Base-by-base conservation (phyloP, 2,329 filamentous ascomycete genomes). In the Diaporthe aspalathi region DNA sequence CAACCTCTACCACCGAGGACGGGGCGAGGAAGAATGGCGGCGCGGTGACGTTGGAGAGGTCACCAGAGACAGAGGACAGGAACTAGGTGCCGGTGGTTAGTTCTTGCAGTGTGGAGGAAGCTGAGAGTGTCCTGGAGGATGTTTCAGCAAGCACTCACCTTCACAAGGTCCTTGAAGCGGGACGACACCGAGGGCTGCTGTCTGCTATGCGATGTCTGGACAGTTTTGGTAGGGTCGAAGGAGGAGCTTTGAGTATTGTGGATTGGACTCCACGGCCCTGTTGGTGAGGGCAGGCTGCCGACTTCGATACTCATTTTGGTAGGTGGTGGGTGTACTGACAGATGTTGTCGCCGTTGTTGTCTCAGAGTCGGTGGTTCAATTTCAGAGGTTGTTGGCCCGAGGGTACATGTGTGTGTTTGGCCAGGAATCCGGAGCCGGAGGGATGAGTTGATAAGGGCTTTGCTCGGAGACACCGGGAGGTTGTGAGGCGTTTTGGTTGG, bases 41-140 rank as follows among this genome's bases (percentile, higher is more conserved):
- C 1, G 84, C 85, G 0, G 86, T 87, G 54, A 87, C 81, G 69
- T 86, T 87, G 70, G 85, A 83, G 22, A 88, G 82, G 67, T 87
- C 86, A 70, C 85, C 85, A 73, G 85, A 84, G 56, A 86, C 78
- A 20, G 79, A 77, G 32, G 76, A 73, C 20, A 81, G 76, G 72
- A 81, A 81, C 78, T 81, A 67, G 11, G 29, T 29, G 8, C 24
- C n/a, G n/a, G 14, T 27, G 14, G 5, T 65, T 24, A 65, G 60
- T 14, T 20, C 9, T 5, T 35, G 32, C 2, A 11, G 6, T 9
- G 0, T 38, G 5, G 5, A 45, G 1, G 1, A 49, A 4, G 11
- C n/a, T 35, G 20, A 8, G 17, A 6, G 1, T 22, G 9, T 7
- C 1, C 7, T 7, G 20, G 14, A 29, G 17, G 24, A n/a, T 32